Base-by-base conservation (phyloP, 2,329 filamentous ascomycete genomes). In the Aspergillus flavus region DNA sequence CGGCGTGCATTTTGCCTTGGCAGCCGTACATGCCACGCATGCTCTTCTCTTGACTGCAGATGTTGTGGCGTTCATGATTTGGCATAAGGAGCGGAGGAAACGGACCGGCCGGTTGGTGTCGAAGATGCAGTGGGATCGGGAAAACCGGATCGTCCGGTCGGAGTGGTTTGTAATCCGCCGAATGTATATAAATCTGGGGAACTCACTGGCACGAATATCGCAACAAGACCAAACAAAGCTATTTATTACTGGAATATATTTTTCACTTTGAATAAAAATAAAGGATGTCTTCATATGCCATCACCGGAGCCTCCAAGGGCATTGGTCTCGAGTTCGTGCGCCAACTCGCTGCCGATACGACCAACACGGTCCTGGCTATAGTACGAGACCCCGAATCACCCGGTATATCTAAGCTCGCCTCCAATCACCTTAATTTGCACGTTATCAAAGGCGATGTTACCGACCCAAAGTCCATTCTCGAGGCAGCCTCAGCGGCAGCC, bases 301-400 rank as follows among this genome's bases (percentile, higher is more conserved):
- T 79, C 64, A 78, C 76, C 23, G 76, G 77, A 34, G 65, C 75
- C 48, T 69, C 69, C 57, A 71, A 72, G 53, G 77, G 77, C 60
- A 59, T 79, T 41, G 77, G 77, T 48, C 72, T 71, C 11, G 75
- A 73, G 43, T 67, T 77, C 32, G 66, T 70, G 21, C 66, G 65
- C 32, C 71, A 76, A 63, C 73, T 79, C 41, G 62, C 69, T 57
- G 68, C 59, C 69, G 65, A 72, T 58, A 46, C 68, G 9, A 66
- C 71, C 55, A 77, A 78, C 68, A 79, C 73, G 11, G 72, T 82
- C 52, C 69, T 82, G 46, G 79, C 76, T 26, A 66, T 81, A 28
- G 79, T 80, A 39, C 77, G 81, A 59, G 71, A 74, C 62, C 66
- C 68, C 28, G 65, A 72, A 34, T 70, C 74, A 6, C 43, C 66